Evolutionary conservation across 352 stramenopile genomes (phyloP), one percentile per base, ranked within the genome.

Genomic region (Globisporangium paddicum): DNA sequence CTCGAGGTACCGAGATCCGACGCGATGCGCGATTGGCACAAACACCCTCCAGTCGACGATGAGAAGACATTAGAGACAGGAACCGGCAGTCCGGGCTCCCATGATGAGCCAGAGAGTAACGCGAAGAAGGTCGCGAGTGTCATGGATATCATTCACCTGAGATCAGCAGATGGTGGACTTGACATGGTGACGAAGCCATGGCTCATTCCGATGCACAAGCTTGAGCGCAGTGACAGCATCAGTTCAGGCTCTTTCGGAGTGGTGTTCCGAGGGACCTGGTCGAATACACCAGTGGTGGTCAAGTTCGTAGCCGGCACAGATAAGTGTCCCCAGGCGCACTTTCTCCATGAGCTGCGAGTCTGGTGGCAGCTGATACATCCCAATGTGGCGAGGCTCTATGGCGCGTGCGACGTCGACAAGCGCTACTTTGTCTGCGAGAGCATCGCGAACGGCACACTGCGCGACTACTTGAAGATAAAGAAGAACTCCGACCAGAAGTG

Each of bases 371-470:
- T 62, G 35, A 30, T 26, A 3, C 56, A 62, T 21, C 45, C 56
- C 0, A 38, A 62, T 26, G 37, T 62, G 4, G 35, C 32, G 25
- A 34, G 35, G 9, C 45, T 62, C 9, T 55, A 55, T 6, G 56
- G 56, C n/a, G 56, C 56, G 3, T 49, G 18, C 9, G 16, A 45
- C 10, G 14, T 16, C n/a, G 45, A 42, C 16, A 48, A 54, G 37
- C 56, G 45, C 16, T 62, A 34, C 32, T 62, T 62, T 19, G 37
- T 62, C 2, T 55, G 56, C 5, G 56, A 62, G 21, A 13, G 9
- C 21, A 35, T 55, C 6, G 45, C 19, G 2, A 47, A 44, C 21
- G 54, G 54, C 13, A 52, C 54, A 25, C n/a, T 55, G 14, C 34
- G 37, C 1, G 21, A 28, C n/a, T 54, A 41, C 19, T 23, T 62